Base-by-base conservation (phyloP, 208 protist species). In the Trypanosoma conorhini region DNA sequence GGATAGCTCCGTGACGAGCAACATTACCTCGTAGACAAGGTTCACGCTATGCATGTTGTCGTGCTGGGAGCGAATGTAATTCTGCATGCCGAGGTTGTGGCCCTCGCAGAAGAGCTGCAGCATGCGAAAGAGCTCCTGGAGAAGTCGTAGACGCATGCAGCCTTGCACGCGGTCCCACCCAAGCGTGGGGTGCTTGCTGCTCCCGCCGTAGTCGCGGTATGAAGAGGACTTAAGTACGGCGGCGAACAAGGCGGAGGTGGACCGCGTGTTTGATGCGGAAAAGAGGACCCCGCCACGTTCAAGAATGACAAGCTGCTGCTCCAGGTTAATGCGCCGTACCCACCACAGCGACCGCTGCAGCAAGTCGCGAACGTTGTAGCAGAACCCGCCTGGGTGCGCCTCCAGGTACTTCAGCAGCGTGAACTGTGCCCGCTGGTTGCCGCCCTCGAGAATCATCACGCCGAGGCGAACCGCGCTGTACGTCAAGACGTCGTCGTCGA, bases 91-190 rank as follows among this genome's bases (percentile, higher is more conserved):
- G 7, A 71, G 21, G 58, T 94, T 88, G 79, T 98, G 93, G 30
- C 93, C 94, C 73, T 98, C 95, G 76, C 92, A 97, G 67, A 97
- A 89, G 38, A 98, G 83, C 82, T 98, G 95, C 31, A 98, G 72
- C 7, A 97, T 86, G 13, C 93, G 86, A 52, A 98, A 86, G 42
- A 96, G 70, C 24, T 58, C 70, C n/a, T 62, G 63, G 42, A 94
- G 74, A 33, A 89, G 62, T 52, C 76, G 73, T 35, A 88, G 55
- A 0, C 82, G 85, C 28, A 84, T 74, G 30, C 71, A 72, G 35
- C 81, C 85, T 2, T 69, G 58, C 63, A 83, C 81, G 30, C 83
- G 70, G 17, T 75, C 80, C 88, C 88, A 93, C n/a, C 84, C 88
- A 9, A 61, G 70, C 28, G 83, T 64, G 44, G 68, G 64, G 51